phyloP scores from a whole-genome alignment of 768 basidiomycete genomes.

The Tulasnella sp. region DNA sequence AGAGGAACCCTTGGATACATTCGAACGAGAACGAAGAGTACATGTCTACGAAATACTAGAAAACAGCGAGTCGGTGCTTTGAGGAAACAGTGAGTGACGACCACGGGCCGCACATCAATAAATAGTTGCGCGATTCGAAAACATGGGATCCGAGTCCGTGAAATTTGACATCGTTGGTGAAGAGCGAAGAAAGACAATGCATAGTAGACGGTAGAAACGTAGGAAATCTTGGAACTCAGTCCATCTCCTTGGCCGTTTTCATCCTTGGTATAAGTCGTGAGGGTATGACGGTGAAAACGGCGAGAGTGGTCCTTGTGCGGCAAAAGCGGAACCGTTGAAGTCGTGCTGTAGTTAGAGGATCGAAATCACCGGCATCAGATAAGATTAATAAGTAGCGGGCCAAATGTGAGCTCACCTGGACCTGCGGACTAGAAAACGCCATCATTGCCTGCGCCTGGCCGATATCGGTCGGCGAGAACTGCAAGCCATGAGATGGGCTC shows the following conservation, averaged over 20 bases:
- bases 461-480: not conserved
- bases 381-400: not conserved
- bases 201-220: not conserved
- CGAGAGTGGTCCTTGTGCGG: not conserved
- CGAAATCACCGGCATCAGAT: not conserved
- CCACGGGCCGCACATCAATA: not conserved
- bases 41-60: not conserved
- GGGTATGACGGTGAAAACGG: not conserved
- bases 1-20: not conserved
- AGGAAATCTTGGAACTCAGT: not conserved
- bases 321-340: not conserved
- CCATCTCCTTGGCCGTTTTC: not conserved
- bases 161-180: not conserved
- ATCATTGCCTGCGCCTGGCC: slow-evolving; percentile 3
- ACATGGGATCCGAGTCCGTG: not conserved
- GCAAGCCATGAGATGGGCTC: not conserved
- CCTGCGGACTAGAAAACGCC: not conserved
- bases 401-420: not conserved
- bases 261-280: not conserved
- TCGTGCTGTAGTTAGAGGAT: not conserved
- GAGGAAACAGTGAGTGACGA: not conserved
- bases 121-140: too few species aligned
- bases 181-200: not conserved
- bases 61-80: not conserved
- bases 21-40: not conserved